Percentiles rank a stretch among this genome's conserved stretches.
phyloP scores from a whole-genome alignment of 2,329 filamentous ascomycete genomes.

The Aureobasidium sp. region DNA sequence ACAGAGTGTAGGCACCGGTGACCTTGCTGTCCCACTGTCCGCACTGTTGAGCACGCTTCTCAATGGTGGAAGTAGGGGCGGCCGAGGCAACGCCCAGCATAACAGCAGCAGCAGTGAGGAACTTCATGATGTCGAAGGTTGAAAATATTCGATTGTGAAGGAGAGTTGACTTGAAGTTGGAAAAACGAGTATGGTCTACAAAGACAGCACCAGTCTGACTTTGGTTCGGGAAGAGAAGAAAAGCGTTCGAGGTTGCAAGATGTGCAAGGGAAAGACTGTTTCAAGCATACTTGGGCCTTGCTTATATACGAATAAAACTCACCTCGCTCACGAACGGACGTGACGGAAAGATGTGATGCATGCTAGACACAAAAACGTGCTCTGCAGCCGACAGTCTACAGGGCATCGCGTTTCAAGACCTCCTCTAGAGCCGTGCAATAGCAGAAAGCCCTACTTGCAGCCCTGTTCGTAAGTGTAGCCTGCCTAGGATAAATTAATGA shows the following conservation, averaged over 20 bases:
- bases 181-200: constrained; percentile 3
- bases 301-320: background rate
- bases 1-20: constrained; percentile 27
- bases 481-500: constrained; percentile 6
- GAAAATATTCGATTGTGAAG: background rate
- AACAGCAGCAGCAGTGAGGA: constrained; percentile 14
- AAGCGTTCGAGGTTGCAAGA: background rate
- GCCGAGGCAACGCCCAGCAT: constrained; percentile 16
- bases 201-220: constrained; percentile 11
- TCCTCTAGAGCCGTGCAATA: background rate
- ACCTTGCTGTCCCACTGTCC: constrained; percentile 23
- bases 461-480: background rate
- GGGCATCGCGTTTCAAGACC: constrained; percentile 5
- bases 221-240: background rate
- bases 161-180: background rate
- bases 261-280: background rate
- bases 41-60: constrained; percentile 20
- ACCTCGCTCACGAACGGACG: background rate
- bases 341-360: background rate
- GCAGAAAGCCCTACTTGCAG: background rate
- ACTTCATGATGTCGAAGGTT: constrained; percentile 15
- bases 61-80: constrained; percentile 13
- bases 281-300: background rate
- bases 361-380: background rate
- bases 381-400: background rate